phyloP scores from a whole-genome alignment of 2,329 filamentous ascomycete genomes.

The Pestalotiopsis fici region DNA sequence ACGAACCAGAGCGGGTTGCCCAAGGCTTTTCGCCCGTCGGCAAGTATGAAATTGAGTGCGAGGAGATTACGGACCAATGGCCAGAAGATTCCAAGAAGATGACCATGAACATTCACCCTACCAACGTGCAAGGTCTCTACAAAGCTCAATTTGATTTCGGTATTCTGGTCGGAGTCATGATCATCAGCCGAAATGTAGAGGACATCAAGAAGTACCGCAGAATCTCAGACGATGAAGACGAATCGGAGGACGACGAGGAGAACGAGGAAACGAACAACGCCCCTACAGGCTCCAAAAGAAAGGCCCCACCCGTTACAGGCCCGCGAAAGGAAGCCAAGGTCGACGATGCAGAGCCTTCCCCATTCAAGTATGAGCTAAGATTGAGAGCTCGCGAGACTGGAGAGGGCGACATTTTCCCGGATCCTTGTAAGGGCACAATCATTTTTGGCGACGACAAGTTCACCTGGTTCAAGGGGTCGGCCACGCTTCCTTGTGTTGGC shows the following conservation, averaged over 20 bases:
- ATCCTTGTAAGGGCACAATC: conserved; percentile 23
- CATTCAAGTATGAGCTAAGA: conserved; percentile 10
- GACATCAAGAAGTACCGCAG: not conserved
- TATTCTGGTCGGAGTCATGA: conserved; percentile 28
- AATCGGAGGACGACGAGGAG: not conserved
- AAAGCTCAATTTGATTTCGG: conserved; percentile 30
- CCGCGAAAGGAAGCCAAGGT: conserved; percentile 16
- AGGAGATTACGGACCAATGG: conserved; percentile 24
- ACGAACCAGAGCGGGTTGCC: not conserved
- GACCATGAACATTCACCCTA: conserved; percentile 24
- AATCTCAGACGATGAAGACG: not conserved
- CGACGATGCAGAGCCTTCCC: conserved; percentile 5
- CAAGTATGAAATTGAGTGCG: conserved; percentile 25
- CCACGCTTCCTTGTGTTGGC: not conserved
- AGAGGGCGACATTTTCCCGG: conserved; percentile 20
- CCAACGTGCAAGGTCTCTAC: conserved; percentile 24
- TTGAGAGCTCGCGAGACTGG: conserved; percentile 25
- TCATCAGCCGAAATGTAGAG: conserved; percentile 18
- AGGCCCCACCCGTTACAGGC: conserved; percentile 9
- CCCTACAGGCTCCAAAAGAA: conserved; percentile 19
- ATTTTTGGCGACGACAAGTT: conserved; percentile 26
- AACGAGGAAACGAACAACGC: not conserved
- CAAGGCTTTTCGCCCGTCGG: conserved; percentile 19
- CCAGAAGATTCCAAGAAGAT: conserved; percentile 22
- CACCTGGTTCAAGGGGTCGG: conserved; percentile 21